Percentiles rank a stretch among this genome's conserved stretches.
phyloP scores from a whole-genome alignment of 805 yeast genomes.

The Teunomyces aglyptinius region DNA sequence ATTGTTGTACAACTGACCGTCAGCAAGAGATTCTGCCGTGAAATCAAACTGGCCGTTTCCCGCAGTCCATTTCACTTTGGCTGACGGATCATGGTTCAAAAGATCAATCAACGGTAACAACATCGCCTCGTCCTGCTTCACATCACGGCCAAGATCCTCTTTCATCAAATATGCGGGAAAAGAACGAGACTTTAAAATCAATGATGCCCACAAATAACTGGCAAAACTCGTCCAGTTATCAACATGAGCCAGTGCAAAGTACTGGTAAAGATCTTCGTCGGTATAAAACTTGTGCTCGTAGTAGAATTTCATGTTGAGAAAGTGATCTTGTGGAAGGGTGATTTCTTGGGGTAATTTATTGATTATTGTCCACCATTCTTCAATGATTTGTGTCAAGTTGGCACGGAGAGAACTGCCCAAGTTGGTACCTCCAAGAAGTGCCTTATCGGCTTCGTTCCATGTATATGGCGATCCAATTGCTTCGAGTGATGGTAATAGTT shows the following conservation, averaged over 20 bases:
- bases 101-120: slow-evolving; percentile 77
- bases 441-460: slow-evolving; percentile 56
- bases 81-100: slow-evolving; percentile 65
- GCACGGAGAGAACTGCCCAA: slow-evolving; percentile 53
- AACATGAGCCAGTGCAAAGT: slow-evolving; percentile 17
- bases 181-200: slow-evolving; percentile 72
- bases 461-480: slow-evolving; percentile 61
- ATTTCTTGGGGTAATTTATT: slow-evolving; percentile 28
- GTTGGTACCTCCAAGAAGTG: slow-evolving; percentile 64
- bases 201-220: slow-evolving; percentile 72
- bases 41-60: slow-evolving; percentile 36
- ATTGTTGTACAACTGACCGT: slow-evolving; percentile 64
- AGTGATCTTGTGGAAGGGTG: slow-evolving; percentile 34
- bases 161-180: slow-evolving; percentile 70
- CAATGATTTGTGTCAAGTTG: slow-evolving; percentile 44
- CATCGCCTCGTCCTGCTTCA: slow-evolving; percentile 54
- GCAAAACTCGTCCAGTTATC: slow-evolving; percentile 63
- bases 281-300: slow-evolving; percentile 41
- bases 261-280: slow-evolving; percentile 34
- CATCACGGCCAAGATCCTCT: slow-evolving; percentile 15
- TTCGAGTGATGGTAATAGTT: slow-evolving; percentile 33
- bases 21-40: slow-evolving; percentile 26
- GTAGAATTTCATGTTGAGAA: slow-evolving; percentile 41
- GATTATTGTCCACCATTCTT: slow-evolving; percentile 58
- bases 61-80: slow-evolving; percentile 63